phyloP scores from a whole-genome alignment of 805 yeast species.

The Candida pseudofarinosa region DNA sequence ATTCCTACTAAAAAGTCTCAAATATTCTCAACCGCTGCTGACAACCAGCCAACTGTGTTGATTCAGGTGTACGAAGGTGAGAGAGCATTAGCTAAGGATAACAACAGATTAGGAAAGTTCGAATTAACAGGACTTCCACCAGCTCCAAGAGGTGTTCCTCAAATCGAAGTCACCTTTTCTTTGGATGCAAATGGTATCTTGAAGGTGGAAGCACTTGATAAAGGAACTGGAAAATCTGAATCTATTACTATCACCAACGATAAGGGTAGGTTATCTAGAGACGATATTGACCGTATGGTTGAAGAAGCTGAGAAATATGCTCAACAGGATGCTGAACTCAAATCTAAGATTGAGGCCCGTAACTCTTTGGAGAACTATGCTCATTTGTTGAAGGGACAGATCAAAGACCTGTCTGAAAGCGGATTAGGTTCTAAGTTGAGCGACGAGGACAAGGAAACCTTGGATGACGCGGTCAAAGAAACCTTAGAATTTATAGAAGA shows the following conservation, averaged over 20 bases:
- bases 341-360: slow-evolving; percentile 39
- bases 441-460: slow-evolving; percentile 87
- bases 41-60: slow-evolving; percentile 97
- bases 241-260: slow-evolving; percentile 99
- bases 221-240: slow-evolving; percentile 97
- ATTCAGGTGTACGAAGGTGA: slow-evolving; percentile 99
- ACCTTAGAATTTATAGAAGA: slow-evolving; percentile 83
- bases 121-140: slow-evolving; percentile 98
- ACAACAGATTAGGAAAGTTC: slow-evolving; percentile 97
- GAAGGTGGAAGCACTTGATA: slow-evolving; percentile 98
- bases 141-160: slow-evolving; percentile 98
- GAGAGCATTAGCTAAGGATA: slow-evolving; percentile 97
- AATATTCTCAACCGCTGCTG: slow-evolving; percentile 98
- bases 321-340: slow-evolving; percentile 43
- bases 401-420: slow-evolving; percentile 32
- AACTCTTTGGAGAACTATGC: slow-evolving; percentile 46
- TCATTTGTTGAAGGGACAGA: slow-evolving; percentile 44
- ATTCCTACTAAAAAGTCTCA: slow-evolving; percentile 99
- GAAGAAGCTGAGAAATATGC: slow-evolving; percentile 91
- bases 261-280: slow-evolving; percentile 95
- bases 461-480: slow-evolving; percentile 84
- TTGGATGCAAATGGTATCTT: slow-evolving; percentile 99
- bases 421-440: slow-evolving; percentile 72
- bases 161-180: slow-evolving; percentile 97
- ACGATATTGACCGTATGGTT: slow-evolving; percentile 98